Evolutionary conservation across 306 rosid genomes (phyloP).

Genomic region (Vigna trinervia): DNA sequence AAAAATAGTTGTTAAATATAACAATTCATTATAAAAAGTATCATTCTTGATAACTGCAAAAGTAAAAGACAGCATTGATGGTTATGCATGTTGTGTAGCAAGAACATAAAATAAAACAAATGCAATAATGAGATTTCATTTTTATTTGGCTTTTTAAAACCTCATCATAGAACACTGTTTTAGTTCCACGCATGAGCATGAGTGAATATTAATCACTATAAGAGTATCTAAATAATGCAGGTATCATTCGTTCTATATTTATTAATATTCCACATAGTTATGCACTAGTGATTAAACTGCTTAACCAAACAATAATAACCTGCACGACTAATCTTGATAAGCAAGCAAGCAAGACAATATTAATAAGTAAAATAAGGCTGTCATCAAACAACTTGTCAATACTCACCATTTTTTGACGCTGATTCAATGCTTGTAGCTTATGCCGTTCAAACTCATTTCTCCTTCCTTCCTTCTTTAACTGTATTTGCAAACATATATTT

Average conservation of each 20-base stretch:
- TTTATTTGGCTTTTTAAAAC: conserved; percentile 23
- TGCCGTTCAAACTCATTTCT: conserved; percentile 98
- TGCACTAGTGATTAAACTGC: neutral
- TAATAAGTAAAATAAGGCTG: conserved; percentile 36
- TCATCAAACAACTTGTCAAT: conserved; percentile 31
- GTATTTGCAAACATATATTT: conserved; percentile 44
- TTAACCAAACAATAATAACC: conserved; percentile 7
- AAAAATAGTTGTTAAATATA: conserved; percentile 26
- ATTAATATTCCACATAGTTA: conserved; percentile 5
- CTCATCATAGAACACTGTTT: conserved; percentile 21
- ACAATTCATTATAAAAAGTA: conserved; percentile 12
- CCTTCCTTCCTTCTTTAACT: conserved; percentile 96
- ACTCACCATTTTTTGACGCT: conserved; percentile 95
- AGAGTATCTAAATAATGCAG: conserved; percentile 13
- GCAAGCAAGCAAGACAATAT: conserved; percentile 6
- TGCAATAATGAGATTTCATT: conserved; percentile 6
- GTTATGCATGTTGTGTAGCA: conserved; percentile 16
- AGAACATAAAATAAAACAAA: conserved; percentile 30
- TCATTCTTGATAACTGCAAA: conserved; percentile 16
- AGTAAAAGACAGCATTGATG: conserved; percentile 16
- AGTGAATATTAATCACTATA: conserved; percentile 19
- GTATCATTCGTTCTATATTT: conserved; percentile 6
- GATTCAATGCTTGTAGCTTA: conserved; percentile 96
- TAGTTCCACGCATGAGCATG: neutral
- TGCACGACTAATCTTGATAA: neutral